These are phyloP conservation scores for Marsdenia floribunda DNA, from an alignment of 257 asterid genomes.

Conservation along the genomic window DNA sequence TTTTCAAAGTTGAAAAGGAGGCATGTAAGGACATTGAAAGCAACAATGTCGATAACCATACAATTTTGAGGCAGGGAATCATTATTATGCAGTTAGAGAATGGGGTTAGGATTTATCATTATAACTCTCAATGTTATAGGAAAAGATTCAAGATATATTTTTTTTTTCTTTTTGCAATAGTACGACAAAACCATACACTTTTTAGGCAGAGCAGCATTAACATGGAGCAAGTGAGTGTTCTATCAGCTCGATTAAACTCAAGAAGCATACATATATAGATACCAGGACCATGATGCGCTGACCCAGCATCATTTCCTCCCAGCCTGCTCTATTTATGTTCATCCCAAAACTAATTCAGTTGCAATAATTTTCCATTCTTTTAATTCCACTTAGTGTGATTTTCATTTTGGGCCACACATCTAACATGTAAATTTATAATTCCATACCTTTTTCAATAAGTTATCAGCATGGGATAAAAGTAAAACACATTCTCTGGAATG, in stretches of 20 bases:
- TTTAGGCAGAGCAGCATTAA: not conserved
- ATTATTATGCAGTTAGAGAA: not conserved
- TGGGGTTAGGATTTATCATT: not conserved
- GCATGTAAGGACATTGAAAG: not conserved
- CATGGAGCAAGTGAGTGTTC: not conserved
- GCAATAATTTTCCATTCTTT: not conserved
- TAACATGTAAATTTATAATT: not conserved
- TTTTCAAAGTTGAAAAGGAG: not conserved
- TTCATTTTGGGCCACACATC: not conserved
- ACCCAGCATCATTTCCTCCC: not conserved
- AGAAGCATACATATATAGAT: not conserved
- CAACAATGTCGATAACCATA: not conserved
- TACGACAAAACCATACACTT: not conserved
- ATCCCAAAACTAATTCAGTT: not conserved
- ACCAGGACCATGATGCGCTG: not conserved
- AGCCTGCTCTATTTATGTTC: not conserved
- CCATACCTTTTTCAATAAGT: too few relatives aligned
- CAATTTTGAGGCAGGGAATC: not conserved
- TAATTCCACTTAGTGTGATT: not conserved
- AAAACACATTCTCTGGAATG: not conserved
- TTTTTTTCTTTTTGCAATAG: not conserved
- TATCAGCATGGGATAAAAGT: not conserved
- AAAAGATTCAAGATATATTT: not conserved
- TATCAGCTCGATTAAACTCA: constrained; percentile 5
- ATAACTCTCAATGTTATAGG: not conserved